Conservation (phyloP, 306 rosid genomes). For the Sechiopsis laciniata region DNA sequence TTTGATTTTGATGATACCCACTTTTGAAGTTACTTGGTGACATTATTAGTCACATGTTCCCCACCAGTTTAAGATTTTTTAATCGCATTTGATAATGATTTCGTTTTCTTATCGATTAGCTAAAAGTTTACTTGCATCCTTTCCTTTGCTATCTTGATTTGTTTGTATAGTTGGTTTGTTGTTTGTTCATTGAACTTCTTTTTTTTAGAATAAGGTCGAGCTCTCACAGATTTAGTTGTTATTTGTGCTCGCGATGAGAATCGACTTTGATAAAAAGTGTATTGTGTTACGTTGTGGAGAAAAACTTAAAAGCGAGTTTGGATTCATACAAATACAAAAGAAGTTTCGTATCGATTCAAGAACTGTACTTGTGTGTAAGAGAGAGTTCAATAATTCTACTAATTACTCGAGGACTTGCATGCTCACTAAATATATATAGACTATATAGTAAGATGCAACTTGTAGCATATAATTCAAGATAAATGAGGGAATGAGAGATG, state of each 20-base stretch:
- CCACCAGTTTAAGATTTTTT: no score
- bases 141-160: background rate
- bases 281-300: background rate
- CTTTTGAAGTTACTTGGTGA: slow-evolving; percentile 4
- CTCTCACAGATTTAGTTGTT: background rate
- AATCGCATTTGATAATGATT: background rate
- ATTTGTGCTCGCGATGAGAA: background rate
- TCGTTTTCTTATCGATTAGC: background rate
- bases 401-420: no score
- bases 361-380: background rate
- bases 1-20: slow-evolving; percentile 12
- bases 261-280: background rate
- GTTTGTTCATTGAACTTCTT: background rate
- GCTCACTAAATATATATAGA: no score
- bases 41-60: background rate
- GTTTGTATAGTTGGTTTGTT: background rate
- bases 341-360: background rate
- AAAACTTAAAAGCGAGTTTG: no score
- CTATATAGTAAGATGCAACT: background rate
- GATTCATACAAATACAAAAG: no score
- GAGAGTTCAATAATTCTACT: no score
- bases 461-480: background rate
- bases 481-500: background rate
- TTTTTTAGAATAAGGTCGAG: background rate
- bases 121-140: no score